Percentiles rank a stretch among this genome's conserved stretches.
Evolutionary conservation across 1,284 basidiomycete species (phyloP).

Genomic region (Amylostereum areolatum): DNA sequence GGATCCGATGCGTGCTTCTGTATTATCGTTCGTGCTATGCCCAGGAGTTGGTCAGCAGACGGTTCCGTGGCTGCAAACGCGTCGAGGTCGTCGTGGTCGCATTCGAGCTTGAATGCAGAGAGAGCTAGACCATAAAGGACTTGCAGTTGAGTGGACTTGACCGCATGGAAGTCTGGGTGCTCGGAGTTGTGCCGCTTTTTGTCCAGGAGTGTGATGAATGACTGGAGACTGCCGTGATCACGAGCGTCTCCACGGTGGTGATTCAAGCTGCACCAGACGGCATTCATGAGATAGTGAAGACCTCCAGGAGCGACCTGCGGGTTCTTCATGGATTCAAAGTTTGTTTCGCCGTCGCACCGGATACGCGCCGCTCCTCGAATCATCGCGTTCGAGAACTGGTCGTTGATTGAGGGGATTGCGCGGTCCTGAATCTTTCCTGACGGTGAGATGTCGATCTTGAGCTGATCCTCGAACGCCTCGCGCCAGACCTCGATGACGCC

Average conservation of each 20-base stretch:
- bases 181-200: slow-evolving; percentile 16
- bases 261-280: slow-evolving; percentile 15
- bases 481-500: background rate
- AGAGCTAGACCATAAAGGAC: slow-evolving; percentile 19
- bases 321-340: slow-evolving; percentile 5
- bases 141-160: slow-evolving; percentile 17
- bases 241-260: slow-evolving; percentile 17
- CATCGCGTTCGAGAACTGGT: slow-evolving; percentile 21
- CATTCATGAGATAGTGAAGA: slow-evolving; percentile 10
- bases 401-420: slow-evolving; percentile 18
- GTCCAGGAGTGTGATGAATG: slow-evolving; percentile 23
- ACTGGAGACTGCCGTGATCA: slow-evolving; percentile 17
- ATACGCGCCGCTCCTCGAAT: slow-evolving; percentile 11
- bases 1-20: no score
- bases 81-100: no score
- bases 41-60: no score
- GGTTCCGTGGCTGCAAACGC: no score
- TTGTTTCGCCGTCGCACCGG: slow-evolving; percentile 5
- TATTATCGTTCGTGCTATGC: no score
- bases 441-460: slow-evolving; percentile 3
- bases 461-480: slow-evolving; percentile 1
- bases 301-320: slow-evolving; percentile 10
- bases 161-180: slow-evolving; percentile 24
- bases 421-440: slow-evolving; percentile 2
- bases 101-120: no score